Evolutionary conservation across 78 protist species (phyloP).

Genomic region (Fonticula alba): DNA sequence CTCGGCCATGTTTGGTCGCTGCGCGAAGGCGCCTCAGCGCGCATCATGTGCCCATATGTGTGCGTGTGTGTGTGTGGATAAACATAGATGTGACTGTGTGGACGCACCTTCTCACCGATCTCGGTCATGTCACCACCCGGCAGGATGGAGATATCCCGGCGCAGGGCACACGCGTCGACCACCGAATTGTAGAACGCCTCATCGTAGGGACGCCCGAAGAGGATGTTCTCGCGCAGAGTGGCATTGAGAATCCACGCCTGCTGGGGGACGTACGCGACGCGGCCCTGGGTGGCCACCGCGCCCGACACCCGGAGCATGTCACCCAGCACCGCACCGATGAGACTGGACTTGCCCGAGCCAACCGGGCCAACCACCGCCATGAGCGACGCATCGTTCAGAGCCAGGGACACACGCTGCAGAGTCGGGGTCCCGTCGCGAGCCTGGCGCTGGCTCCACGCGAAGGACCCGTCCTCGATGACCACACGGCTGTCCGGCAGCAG

Average conservation of each 20-base stretch:
- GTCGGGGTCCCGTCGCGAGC: too few species aligned
- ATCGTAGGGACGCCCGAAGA: slow-evolving; percentile 59
- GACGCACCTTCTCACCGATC: slow-evolving; percentile 22
- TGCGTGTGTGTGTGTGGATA: too few species aligned
- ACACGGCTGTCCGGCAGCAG: too few species aligned
- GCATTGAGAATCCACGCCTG: slow-evolving; percentile 78
- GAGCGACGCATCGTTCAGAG: slow-evolving; percentile 19
- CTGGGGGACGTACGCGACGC: slow-evolving; percentile 59
- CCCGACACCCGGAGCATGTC: slow-evolving; percentile 38
- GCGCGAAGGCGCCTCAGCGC: too few species aligned
- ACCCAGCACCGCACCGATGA: slow-evolving; percentile 49
- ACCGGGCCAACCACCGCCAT: slow-evolving; percentile 58
- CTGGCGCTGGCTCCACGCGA: too few species aligned
- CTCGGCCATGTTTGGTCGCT: too few species aligned
- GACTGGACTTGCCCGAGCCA: slow-evolving; percentile 72
- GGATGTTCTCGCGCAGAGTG: slow-evolving; percentile 75
- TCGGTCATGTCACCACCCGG: slow-evolving; percentile 12
- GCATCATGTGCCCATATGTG: too few species aligned
- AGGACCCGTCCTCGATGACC: too few species aligned
- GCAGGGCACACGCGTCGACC: slow-evolving; percentile 46
- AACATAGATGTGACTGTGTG: too few species aligned
- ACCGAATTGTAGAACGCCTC: slow-evolving; percentile 33
- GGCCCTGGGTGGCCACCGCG: slow-evolving; percentile 24
- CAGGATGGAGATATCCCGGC: slow-evolving; percentile 33
- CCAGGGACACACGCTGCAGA: too few species aligned